Percentiles rank a stretch among this genome's conserved stretches.
Conservation (phyloP, 192 early-diverging fungal species). For the Gonapodya sp. region DNA sequence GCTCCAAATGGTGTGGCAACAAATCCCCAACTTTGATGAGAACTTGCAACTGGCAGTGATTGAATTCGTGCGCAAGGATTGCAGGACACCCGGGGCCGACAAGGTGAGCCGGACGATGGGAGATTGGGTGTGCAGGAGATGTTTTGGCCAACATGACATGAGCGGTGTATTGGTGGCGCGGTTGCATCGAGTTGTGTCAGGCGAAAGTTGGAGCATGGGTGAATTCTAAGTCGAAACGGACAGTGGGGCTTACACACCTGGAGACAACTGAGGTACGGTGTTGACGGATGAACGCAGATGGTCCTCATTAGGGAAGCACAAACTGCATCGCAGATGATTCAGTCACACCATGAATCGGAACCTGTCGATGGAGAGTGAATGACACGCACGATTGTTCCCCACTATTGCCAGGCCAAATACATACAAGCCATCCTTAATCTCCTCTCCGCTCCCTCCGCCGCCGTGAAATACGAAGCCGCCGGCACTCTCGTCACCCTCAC, state of each 20-base stretch:
- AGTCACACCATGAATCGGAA: no score
- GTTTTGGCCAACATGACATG: not conserved
- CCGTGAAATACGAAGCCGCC: conserved; percentile 97
- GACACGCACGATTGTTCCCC: not conserved
- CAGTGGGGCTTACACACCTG: not conserved
- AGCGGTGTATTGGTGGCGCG: not conserved
- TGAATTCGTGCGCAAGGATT: conserved; percentile 90
- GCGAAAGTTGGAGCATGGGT: conserved; percentile 8
- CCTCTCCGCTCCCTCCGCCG: conserved; percentile 65
- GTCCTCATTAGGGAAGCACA: no score
- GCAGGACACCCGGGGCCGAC: conserved; percentile 65
- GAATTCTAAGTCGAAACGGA: conserved; percentile 13
- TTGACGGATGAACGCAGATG: no score
- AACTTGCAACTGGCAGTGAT: conserved; percentile 86
- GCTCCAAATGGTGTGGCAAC: conserved; percentile 58
- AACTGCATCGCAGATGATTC: no score
- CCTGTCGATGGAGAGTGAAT: no score
- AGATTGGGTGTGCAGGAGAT: not conserved
- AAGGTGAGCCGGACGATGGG: no score
- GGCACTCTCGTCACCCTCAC: conserved; percentile 81
- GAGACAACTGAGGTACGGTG: no score
- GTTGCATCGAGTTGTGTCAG: conserved; percentile 15
- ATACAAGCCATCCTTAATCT: conserved; percentile 83
- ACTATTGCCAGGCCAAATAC: conserved; percentile 62
- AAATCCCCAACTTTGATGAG: conserved; percentile 79